Evolutionary conservation across 2,329 filamentous ascomycete species (phyloP), one percentile per base, ranked within the genome.

Genomic region (Cryoendolithus antarcticus): DNA sequence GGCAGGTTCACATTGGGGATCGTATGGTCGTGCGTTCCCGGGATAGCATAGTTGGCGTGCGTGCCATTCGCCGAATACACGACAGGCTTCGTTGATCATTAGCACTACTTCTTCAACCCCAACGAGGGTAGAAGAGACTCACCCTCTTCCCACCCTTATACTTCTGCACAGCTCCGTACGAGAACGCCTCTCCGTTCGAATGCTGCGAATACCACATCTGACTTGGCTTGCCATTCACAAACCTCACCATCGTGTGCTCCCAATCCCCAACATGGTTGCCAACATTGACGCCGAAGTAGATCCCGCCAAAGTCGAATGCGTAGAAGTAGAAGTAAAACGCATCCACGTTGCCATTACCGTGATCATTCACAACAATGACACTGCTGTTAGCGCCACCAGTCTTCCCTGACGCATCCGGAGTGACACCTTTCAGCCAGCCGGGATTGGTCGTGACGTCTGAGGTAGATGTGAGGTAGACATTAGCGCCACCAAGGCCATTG

Each of bases 161-260:
- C 49, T 79, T 75, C 44, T 77, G 66, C 1, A 72, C 62, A 2
- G 67, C 62, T 3, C 59, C 47, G 50, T 77, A 82, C 2, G 63
- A 67, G 55, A 80, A 81, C 1, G 77, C 77, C 55, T 81, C 64
- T 4, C 78, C 78, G 44, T 69, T 66, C 24, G 64, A 58, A 53
- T 82, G 78, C 51, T 81, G 77, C 38, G 69, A 74, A 51, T 69
- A 80, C 74, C 75, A 82, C 9, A 81, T 54, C 1, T 66, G 62
- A 44, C 67, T 56, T 0, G 77, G 77, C 1, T 50, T 45, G 7
- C 72, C 72, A 39, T 77, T 63, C 10, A 62, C 37, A 56, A 82
- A 82, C 8, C 77, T 74, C 27, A 82, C 63, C 74, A 79, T 78
- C 39, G 71, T 76, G 54, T 80, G 75, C 52, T 80, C 76, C 75